Evolutionary conservation across 306 rosid species (phyloP).

Genomic region (Gillenia trifoliata): DNA sequence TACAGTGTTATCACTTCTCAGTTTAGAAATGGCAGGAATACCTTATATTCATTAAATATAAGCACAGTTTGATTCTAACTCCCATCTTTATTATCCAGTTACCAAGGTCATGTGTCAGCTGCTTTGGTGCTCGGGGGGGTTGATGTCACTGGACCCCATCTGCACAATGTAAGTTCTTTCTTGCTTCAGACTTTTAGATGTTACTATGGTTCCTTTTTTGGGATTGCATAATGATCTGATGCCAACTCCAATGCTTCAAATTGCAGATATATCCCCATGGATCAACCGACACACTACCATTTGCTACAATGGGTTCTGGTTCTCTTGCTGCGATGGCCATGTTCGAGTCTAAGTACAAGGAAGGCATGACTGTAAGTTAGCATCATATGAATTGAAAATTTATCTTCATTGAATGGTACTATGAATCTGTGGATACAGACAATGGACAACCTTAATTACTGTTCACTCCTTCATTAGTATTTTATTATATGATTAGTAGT

Average conservation of each 20-base stretch:
- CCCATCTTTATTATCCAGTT: slow-evolving; percentile 37
- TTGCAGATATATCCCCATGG: slow-evolving; percentile 86
- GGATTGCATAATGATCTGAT: slow-evolving; percentile 9
- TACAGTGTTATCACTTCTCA: slow-evolving; percentile 5
- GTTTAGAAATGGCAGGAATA: background rate
- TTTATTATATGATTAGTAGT: background rate
- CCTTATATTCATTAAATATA: background rate
- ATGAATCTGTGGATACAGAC: background rate
- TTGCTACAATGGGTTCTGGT: slow-evolving; percentile 62
- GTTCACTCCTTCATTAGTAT: background rate
- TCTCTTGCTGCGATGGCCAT: slow-evolving; percentile 61
- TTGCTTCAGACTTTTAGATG: background rate
- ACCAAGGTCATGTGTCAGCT: slow-evolving; percentile 80
- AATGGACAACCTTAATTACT: background rate
- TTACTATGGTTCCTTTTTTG: slow-evolving; percentile 1
- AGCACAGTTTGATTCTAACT: background rate
- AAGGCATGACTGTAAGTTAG: slow-evolving; percentile 55
- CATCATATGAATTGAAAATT: background rate
- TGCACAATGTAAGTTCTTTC: slow-evolving; percentile 70
- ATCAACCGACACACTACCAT: slow-evolving; percentile 70
- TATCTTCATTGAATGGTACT: background rate
- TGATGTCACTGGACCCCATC: slow-evolving; percentile 89
- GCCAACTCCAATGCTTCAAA: background rate
- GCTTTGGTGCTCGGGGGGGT: slow-evolving; percentile 99
- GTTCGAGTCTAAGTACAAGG: slow-evolving; percentile 65